These are phyloP conservation scores for Thelonectria blattea DNA, from an alignment of 2,329 filamentous ascomycete species.

Conservation along the genomic window DNA sequence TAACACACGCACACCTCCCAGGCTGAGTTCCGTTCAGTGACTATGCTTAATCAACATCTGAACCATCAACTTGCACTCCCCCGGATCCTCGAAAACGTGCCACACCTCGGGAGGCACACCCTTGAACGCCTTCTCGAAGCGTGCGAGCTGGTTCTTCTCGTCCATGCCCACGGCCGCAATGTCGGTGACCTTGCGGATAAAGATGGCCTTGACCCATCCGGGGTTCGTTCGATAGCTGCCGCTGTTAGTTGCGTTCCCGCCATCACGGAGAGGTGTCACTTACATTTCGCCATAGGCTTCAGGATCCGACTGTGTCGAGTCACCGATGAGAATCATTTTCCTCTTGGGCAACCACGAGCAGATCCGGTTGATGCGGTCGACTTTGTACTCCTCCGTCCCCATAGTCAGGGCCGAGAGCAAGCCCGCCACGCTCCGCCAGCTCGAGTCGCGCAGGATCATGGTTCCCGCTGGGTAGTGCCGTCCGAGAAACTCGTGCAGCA, in stretches of 20 bases:
- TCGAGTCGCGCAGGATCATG: constrained; percentile 82
- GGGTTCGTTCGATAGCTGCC: constrained; percentile 66
- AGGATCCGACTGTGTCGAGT: constrained; percentile 90
- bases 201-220: constrained; percentile 81
- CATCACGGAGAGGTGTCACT: constrained; percentile 33
- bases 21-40: background rate
- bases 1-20: too few species aligned
- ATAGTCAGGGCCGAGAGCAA: constrained; percentile 80
- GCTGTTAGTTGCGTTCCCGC: constrained; percentile 20
- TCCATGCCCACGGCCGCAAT: constrained; percentile 72
- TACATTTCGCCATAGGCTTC: constrained; percentile 87
- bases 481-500: constrained; percentile 77
- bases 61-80: constrained; percentile 60
- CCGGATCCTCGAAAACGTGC: constrained; percentile 82
- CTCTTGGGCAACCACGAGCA: constrained; percentile 78
- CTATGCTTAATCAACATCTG: constrained; percentile 32
- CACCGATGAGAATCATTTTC: constrained; percentile 84
- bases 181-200: constrained; percentile 83
- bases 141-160: constrained; percentile 72
- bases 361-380: constrained; percentile 78
- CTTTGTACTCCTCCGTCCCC: constrained; percentile 86
- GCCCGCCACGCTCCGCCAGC: constrained; percentile 83
- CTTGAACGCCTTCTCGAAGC: constrained; percentile 85
- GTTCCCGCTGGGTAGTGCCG: constrained; percentile 77
- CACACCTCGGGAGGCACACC: constrained; percentile 73